Conservation (phyloP, 2,329 filamentous ascomycete species). For the Stagonosporopsis rhizophila region DNA sequence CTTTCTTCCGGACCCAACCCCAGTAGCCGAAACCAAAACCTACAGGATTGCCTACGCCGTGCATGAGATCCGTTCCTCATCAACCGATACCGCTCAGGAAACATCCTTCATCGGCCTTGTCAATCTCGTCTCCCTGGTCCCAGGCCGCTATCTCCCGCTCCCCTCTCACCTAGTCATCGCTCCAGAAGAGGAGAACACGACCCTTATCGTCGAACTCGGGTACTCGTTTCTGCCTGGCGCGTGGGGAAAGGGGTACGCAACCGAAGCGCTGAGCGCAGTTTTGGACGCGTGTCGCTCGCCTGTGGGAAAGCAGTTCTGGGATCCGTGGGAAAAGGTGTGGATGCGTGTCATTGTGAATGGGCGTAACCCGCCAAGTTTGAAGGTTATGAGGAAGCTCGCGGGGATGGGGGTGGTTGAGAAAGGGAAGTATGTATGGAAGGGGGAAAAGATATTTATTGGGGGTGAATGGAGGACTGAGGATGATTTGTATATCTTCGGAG, state of each 20-base stretch:
- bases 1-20: neutral
- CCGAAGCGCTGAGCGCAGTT: conserved; percentile 30
- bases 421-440: conserved; percentile 39
- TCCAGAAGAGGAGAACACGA: neutral
- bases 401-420: conserved; percentile 28
- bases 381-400: conserved; percentile 40
- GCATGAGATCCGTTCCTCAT: neutral
- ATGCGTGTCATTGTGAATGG: conserved; percentile 42
- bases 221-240: conserved; percentile 31
- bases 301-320: conserved; percentile 26
- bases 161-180: conserved; percentile 5
- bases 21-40: neutral
- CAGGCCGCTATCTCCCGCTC: conserved; percentile 4
- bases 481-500: conserved; percentile 36
- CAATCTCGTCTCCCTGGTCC: conserved; percentile 25
- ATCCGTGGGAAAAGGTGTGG: conserved; percentile 36
- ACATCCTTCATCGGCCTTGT: conserved; percentile 35
- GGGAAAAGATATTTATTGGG: conserved; percentile 28
- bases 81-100: neutral
- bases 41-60: conserved; percentile 7
- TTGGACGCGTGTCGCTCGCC: conserved; percentile 23
- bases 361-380: conserved; percentile 38
- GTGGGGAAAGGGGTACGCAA: conserved; percentile 35
- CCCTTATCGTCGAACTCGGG: conserved; percentile 32
- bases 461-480: conserved; percentile 35